phyloP scores from a whole-genome alignment of 306 rosid species.

The Acacia crassicarpa region DNA sequence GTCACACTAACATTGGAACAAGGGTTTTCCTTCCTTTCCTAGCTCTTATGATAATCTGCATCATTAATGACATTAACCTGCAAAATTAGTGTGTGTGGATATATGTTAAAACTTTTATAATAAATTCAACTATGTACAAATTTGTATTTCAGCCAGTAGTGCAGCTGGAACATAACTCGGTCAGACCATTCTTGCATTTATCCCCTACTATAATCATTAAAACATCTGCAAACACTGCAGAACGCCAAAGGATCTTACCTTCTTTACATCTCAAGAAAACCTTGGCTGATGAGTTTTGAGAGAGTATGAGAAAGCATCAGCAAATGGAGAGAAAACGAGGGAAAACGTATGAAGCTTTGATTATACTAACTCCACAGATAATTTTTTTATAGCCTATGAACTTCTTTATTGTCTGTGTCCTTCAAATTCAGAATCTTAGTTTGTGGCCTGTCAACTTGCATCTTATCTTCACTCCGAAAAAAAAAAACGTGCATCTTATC shows the following conservation, averaged over 20 bases:
- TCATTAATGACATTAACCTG: background rate
- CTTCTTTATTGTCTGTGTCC: background rate
- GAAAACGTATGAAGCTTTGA: background rate
- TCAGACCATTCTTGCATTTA: background rate
- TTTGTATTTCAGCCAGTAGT: background rate
- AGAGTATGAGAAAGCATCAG: background rate
- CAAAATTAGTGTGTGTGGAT: background rate
- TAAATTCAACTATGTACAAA: background rate
- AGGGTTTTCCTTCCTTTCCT: background rate
- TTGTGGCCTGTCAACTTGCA: background rate
- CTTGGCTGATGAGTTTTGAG: background rate
- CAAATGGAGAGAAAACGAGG: background rate
- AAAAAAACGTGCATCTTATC: background rate
- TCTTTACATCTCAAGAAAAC: background rate
- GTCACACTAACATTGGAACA: background rate
- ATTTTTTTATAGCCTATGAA: background rate
- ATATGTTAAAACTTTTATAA: background rate
- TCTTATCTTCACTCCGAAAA: background rate
- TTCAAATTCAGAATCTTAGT: background rate
- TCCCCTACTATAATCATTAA: background rate
- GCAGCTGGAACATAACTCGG: background rate
- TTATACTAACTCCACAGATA: background rate
- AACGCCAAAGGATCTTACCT: background rate
- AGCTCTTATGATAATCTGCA: background rate
- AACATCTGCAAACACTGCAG: background rate